Percentiles rank a stretch among this genome's conserved stretches.
Evolutionary conservation across 1,284 basidiomycete genomes (phyloP).

Genomic region (Ceratobasidium sp.): DNA sequence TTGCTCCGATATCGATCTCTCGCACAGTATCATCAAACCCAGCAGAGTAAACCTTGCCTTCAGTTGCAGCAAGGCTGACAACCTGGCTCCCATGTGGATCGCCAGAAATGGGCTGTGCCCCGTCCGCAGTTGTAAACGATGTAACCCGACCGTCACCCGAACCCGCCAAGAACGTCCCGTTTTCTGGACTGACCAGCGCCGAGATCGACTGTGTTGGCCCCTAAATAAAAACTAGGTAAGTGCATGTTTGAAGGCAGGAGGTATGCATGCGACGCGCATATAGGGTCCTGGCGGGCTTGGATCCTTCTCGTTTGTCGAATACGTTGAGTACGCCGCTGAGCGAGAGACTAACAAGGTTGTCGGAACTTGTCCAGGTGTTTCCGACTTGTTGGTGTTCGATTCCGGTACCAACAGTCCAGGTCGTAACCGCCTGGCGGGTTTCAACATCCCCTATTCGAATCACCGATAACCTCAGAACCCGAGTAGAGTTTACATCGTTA

Average conservation of each 20-base stretch:
- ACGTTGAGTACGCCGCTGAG: conserved; percentile 86
- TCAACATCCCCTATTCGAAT: conserved; percentile 78
- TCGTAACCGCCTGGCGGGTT: conserved; percentile 70
- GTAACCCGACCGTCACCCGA: conserved; percentile 86
- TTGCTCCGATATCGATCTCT: conserved; percentile 65
- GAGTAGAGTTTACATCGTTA: conserved; percentile 13
- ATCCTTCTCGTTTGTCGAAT: conserved; percentile 77
- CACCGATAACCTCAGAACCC: background rate
- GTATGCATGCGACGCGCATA: conserved; percentile 51
- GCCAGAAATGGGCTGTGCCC: conserved; percentile 55
- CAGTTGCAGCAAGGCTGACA: conserved; percentile 67
- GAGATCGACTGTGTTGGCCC: conserved; percentile 26
- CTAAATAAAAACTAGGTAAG: conserved; percentile 1
- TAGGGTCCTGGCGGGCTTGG: conserved; percentile 70
- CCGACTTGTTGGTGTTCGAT: conserved; percentile 88
- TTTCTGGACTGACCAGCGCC: conserved; percentile 33
- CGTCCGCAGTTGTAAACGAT: conserved; percentile 59
- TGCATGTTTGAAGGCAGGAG: background rate
- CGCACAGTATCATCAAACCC: conserved; percentile 85
- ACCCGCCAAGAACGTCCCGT: conserved; percentile 78
- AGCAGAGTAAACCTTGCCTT: conserved; percentile 68
- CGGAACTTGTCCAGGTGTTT: conserved; percentile 76
- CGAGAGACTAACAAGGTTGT: conserved; percentile 85
- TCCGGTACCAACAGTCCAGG: conserved; percentile 77
- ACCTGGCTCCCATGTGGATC: conserved; percentile 62